Conservation (phyloP, 345 rosid species). For the Pistacia vera region DNA sequence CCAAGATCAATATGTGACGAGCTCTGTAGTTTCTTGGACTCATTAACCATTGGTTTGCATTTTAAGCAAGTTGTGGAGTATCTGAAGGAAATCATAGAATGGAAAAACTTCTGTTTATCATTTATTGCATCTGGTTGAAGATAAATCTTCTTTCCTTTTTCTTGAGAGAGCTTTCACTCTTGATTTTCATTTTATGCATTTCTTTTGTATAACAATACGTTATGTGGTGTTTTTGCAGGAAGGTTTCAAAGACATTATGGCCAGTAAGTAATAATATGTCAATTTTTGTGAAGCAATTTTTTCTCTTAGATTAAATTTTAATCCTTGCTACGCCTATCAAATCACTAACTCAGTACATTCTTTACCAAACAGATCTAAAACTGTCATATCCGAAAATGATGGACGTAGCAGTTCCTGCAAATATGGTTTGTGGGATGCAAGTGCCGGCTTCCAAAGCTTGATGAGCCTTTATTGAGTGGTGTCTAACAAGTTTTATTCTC, state of each 20-base stretch:
- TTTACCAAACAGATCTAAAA: conserved; percentile 59
- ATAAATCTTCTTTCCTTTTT: background rate
- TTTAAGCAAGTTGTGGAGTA: too few relatives aligned
- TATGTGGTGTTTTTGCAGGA: conserved; percentile 48
- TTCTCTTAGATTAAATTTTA: background rate
- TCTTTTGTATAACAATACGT: conserved; percentile 4
- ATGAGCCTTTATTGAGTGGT: background rate
- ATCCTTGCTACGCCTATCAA: background rate
- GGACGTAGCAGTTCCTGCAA: conserved; percentile 83
- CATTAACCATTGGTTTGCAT: too few relatives aligned
- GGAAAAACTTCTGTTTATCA: background rate
- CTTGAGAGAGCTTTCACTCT: background rate
- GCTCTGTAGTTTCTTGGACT: too few relatives aligned
- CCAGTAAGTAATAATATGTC: conserved; percentile 50
- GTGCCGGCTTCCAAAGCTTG: conserved; percentile 37
- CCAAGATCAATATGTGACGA: background rate
- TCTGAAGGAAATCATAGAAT: too few relatives aligned
- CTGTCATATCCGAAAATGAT: conserved; percentile 92
- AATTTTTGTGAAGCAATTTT: background rate
- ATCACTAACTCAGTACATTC: background rate
- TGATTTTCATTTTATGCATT: background rate
- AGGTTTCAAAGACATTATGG: conserved; percentile 79
- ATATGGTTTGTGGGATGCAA: conserved; percentile 90
- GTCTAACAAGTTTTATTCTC: background rate
- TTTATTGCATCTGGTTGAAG: background rate